These are phyloP conservation scores for Claviceps sp. DNA, from an alignment of 2,329 filamentous ascomycete genomes.

Conservation along the genomic window DNA sequence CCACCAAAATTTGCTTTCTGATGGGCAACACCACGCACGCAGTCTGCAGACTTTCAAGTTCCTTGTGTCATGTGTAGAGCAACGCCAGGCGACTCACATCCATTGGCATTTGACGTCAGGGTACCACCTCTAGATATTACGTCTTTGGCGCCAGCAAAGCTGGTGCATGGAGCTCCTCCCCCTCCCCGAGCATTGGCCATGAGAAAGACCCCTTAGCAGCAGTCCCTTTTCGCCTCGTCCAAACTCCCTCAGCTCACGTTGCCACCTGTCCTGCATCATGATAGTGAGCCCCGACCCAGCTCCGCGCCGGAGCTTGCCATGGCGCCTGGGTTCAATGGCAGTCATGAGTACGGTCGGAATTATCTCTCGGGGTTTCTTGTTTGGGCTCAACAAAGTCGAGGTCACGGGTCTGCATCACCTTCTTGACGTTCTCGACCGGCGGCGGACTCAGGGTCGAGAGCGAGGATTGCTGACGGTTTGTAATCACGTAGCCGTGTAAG, in stretches of 20 bases:
- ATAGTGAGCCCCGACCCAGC: conserved; percentile 14
- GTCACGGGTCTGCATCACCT: conserved; percentile 66
- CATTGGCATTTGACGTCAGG: too few species aligned
- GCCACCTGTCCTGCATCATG: conserved; percentile 1
- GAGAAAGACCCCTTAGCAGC: neutral
- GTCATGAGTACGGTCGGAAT: conserved; percentile 62
- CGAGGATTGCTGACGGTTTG: conserved; percentile 67
- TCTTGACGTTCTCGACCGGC: conserved; percentile 58
- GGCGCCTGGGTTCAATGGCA: conserved; percentile 60
- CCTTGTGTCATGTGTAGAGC: too few species aligned
- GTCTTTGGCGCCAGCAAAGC: neutral
- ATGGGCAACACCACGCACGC: too few species aligned
- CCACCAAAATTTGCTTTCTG: too few species aligned
- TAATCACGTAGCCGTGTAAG: conserved; percentile 28
- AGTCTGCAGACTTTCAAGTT: neutral
- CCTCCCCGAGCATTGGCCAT: neutral
- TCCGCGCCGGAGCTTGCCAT: conserved; percentile 45
- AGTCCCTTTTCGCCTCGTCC: neutral
- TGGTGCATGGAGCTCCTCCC: neutral
- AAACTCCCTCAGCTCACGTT: neutral
- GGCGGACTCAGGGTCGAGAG: conserved; percentile 50
- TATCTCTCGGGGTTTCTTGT: conserved; percentile 62
- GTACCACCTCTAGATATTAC: neutral
- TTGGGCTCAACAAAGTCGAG: conserved; percentile 60
- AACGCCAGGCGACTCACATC: too few species aligned